A percentile compares a stretch with the other conserved stretches of the same genome.
These are phyloP conservation scores for Globisporangium viniferum DNA, from an alignment of 352 stramenopile genomes.

Conservation along the genomic window DNA sequence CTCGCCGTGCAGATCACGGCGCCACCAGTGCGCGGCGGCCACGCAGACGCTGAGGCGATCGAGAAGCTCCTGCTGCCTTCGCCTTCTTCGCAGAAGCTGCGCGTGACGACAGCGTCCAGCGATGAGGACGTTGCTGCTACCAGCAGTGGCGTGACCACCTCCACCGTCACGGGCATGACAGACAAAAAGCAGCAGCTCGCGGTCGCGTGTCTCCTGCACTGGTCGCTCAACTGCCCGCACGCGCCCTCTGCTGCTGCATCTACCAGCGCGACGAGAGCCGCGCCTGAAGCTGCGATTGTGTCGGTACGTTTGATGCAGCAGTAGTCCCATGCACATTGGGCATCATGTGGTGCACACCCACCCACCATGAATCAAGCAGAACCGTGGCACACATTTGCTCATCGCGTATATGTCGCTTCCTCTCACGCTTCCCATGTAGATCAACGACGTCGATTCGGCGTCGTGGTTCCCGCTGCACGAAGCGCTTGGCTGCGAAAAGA, in stretches of 20 bases:
- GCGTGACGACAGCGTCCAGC: neutral
- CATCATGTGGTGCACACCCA: neutral
- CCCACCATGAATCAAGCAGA: neutral
- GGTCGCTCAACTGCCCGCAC: constrained; percentile 28
- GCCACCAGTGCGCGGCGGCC: neutral
- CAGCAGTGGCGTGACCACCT: neutral
- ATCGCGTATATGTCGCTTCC: neutral
- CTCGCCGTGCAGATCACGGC: constrained; percentile 23
- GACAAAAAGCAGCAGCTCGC: constrained; percentile 47
- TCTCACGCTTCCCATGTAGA: constrained; percentile 1
- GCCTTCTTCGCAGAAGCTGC: neutral
- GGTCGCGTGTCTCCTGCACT: constrained; percentile 51
- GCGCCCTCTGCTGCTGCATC: neutral
- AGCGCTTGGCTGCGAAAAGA: constrained; percentile 38
- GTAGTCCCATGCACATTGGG: neutral
- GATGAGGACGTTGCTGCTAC: neutral
- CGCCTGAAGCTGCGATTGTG: constrained; percentile 21
- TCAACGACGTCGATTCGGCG: constrained; percentile 22
- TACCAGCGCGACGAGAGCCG: constrained; percentile 4
- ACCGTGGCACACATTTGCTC: neutral
- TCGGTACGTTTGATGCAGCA: constrained; percentile 6
- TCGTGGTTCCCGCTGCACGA: constrained; percentile 38
- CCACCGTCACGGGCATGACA: constrained; percentile 24
- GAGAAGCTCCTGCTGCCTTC: constrained; percentile 3
- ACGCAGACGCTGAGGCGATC: constrained; percentile 13